phyloP scores from a whole-genome alignment of 306 rosid species.

The Cicer chorassanicum region DNA sequence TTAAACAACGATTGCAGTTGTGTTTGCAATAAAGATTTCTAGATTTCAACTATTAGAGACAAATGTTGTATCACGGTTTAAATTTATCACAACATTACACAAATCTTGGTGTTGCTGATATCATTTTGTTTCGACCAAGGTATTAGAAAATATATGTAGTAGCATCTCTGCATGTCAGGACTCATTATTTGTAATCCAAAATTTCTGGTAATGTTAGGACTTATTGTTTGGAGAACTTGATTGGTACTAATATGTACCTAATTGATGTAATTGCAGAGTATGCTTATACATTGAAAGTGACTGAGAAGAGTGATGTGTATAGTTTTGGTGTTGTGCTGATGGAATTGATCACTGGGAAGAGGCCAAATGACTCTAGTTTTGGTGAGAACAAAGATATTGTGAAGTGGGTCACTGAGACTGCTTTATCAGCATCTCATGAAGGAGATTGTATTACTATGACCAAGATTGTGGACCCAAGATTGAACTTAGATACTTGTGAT shows the following conservation, averaged over 20 bases:
- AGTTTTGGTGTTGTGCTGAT: conserved; percentile 82
- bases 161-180: no score
- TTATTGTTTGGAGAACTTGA: background rate
- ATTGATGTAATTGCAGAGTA: conserved; percentile 53
- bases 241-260: conserved; percentile 7
- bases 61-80: no score
- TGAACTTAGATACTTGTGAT: conserved; percentile 52
- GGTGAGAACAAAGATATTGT: conserved; percentile 79
- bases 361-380: conserved; percentile 73
- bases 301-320: conserved; percentile 82
- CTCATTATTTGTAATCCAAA: no score
- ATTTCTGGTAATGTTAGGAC: no score
- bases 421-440: conserved; percentile 37
- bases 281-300: conserved; percentile 72
- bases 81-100: no score
- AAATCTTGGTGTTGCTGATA: no score
- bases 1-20: no score
- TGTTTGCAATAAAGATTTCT: no score
- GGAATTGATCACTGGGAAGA: conserved; percentile 75
- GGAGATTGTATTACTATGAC: conserved; percentile 22
- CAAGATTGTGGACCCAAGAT: conserved; percentile 62
- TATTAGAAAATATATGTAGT: no score
- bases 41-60: no score
- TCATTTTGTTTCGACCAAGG: no score
- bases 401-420: conserved; percentile 71